These are phyloP conservation scores for Metschnikowia picachoensis DNA, from an alignment of 805 yeast genomes.

Conservation along the genomic window DNA sequence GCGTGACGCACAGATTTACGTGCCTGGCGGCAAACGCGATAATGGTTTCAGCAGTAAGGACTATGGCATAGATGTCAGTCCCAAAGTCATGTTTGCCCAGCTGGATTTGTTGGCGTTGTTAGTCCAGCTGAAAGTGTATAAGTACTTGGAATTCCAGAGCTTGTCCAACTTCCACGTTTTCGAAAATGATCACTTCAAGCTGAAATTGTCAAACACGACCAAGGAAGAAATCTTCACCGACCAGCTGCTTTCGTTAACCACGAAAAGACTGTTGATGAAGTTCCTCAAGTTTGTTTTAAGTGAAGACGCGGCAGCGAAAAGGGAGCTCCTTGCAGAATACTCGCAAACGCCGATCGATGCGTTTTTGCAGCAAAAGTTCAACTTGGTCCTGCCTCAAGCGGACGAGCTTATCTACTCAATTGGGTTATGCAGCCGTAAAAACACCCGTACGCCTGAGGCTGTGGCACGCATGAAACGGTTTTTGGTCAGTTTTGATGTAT, in stretches of 20 bases:
- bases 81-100: conserved; percentile 83
- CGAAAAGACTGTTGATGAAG: conserved; percentile 85
- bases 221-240: conserved; percentile 93
- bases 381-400: conserved; percentile 67
- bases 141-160: conserved; percentile 89
- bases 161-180: conserved; percentile 87
- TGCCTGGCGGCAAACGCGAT: conserved; percentile 55
- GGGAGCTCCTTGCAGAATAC: conserved; percentile 54
- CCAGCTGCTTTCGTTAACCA: conserved; percentile 65
- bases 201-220: conserved; percentile 67
- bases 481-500: conserved; percentile 79
- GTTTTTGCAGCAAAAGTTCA: conserved; percentile 63
- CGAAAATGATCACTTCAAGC: conserved; percentile 84
- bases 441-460: conserved; percentile 69
- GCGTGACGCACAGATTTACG: conserved; percentile 73
- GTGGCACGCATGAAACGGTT: conserved; percentile 79
- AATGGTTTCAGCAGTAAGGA: conserved; percentile 57
- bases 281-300: conserved; percentile 79
- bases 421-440: conserved; percentile 65
- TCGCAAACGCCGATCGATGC: conserved; percentile 51
- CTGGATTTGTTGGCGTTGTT: conserved; percentile 80
- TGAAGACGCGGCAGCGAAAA: conserved; percentile 50
- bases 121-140: conserved; percentile 80
- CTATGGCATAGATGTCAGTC: conserved; percentile 84
- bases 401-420: conserved; percentile 83